Conservation (phyloP, 306 rosid genomes). For the Begonia loranthoides region DNA sequence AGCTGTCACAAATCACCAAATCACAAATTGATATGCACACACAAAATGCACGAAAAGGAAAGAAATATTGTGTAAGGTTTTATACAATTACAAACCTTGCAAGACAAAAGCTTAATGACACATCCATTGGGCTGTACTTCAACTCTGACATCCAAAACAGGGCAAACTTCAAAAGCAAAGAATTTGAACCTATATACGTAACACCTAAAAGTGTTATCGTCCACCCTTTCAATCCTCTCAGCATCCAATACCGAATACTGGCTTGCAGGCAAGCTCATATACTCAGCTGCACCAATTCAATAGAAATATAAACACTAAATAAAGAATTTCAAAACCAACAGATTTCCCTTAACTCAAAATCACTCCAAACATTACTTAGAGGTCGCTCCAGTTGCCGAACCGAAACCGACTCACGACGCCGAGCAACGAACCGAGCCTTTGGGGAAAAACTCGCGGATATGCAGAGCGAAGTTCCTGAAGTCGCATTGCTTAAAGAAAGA, state of each 20-base stretch:
- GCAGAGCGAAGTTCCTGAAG: slow-evolving; percentile 27
- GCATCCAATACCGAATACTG: slow-evolving; percentile 96
- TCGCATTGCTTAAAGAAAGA: slow-evolving; percentile 6
- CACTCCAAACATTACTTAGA: slow-evolving; percentile 51
- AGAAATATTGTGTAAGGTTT: neutral
- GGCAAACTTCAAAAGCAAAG: slow-evolving; percentile 79
- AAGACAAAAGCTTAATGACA: slow-evolving; percentile 78
- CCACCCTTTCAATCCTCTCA: slow-evolving; percentile 90
- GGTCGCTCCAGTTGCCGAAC: slow-evolving; percentile 73
- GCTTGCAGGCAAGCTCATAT: slow-evolving; percentile 91
- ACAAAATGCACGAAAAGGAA: neutral
- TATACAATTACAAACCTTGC: slow-evolving; percentile 48
- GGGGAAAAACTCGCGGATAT: slow-evolving; percentile 38
- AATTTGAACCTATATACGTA: slow-evolving; percentile 68
- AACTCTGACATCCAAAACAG: slow-evolving; percentile 74
- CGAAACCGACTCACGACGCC: slow-evolving; percentile 48
- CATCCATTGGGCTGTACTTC: slow-evolving; percentile 79
- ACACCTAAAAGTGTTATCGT: slow-evolving; percentile 77
- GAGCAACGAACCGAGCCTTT: slow-evolving; percentile 68
- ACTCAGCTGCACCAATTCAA: slow-evolving; percentile 42
- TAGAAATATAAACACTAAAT: neutral
- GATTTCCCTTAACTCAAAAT: neutral
- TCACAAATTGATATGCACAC: slow-evolving; percentile 13
- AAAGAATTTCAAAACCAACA: neutral
- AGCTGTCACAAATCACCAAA: slow-evolving; percentile 32